These are phyloP conservation scores for Eucalyptus marginata DNA, from an alignment of 345 rosid genomes.

Conservation along the genomic window DNA sequence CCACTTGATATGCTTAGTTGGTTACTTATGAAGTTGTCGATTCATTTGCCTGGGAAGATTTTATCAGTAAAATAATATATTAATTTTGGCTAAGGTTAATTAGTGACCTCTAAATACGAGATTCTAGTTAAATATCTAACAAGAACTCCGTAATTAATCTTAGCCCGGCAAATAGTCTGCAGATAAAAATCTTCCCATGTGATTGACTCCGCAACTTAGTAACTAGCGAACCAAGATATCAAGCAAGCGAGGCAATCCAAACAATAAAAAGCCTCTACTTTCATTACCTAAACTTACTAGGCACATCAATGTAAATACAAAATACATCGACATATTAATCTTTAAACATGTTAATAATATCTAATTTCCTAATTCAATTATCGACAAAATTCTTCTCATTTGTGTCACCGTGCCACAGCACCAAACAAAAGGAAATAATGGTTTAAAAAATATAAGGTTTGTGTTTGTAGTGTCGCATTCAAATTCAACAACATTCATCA, in stretches of 20 bases:
- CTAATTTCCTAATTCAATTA: too few species aligned
- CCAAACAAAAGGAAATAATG: neutral
- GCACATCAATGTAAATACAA: neutral
- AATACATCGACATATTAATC: neutral
- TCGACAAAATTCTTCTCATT: too few species aligned
- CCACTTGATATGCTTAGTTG: neutral
- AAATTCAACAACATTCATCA: neutral
- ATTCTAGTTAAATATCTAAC: neutral
- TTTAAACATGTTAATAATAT: too few species aligned
- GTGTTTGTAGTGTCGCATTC: neutral
- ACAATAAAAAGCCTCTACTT: neutral
- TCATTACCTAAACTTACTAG: neutral
- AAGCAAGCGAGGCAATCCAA: neutral
- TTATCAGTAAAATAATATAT: neutral
- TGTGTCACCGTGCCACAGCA: fast-evolving
- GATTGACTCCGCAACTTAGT: neutral
- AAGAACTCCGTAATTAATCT: neutral
- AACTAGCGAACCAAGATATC: neutral
- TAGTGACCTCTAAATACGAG: neutral
- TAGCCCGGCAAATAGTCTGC: neutral
- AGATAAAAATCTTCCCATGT: neutral
- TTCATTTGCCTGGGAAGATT: neutral
- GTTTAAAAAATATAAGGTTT: neutral
- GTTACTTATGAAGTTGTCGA: neutral
- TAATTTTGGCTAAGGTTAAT: neutral